Evolutionary conservation across 495 filamentous ascomycete genomes (phyloP), one percentile per base, ranked within the genome.

Genomic region (Aspergillus olivimuriae): DNA sequence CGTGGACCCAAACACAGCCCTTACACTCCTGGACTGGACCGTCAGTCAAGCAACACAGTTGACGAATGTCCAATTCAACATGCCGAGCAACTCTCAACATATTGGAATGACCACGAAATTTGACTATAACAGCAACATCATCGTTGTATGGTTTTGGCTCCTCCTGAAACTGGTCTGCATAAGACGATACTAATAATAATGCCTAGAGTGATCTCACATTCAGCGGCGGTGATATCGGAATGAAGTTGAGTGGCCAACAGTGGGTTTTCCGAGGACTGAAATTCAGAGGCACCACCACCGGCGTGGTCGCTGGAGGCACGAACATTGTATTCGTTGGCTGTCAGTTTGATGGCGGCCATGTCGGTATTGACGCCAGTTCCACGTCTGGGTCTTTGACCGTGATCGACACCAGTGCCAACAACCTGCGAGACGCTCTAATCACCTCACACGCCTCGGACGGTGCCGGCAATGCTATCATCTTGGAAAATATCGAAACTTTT

Each of bases 41-140:
- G 82, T 82, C 17, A 79, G 81, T 11, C 62, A 87, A 53, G 81
- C 80, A 6, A 81, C 81, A n/a, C 82, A 80, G 46, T 60, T 87
- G 37, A 81, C 85, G 44, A 89, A 90, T 55, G 62, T 86, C 26
- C 71, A 72, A 21, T 86, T 90, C 61, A 72, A 77, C 45, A 86
- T 90, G 83, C 60, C 61, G 6, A 61, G 60, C 17, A 60, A 69
- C 0, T 68, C 66, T 22, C 72, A 70, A 4, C 79, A 86, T 43
- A 68, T 77, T 28, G 86, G 85, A 18, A 50, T 90, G 43, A 84
- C 82, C 45, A 78, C 82, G 16, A 80, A 86, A 47, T 76, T 75
- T 35, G 85, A 82, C 34, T 62, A 44, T 55, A 75, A 39, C 66
- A 73, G 34, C 61, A 73, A 37, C 51, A 68, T 41, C 53, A 66